Evolutionary conservation across 371 early-diverging fungal species (phyloP), one percentile per base, ranked within the genome.

Genomic region (Basidiobolus meristosporus): DNA sequence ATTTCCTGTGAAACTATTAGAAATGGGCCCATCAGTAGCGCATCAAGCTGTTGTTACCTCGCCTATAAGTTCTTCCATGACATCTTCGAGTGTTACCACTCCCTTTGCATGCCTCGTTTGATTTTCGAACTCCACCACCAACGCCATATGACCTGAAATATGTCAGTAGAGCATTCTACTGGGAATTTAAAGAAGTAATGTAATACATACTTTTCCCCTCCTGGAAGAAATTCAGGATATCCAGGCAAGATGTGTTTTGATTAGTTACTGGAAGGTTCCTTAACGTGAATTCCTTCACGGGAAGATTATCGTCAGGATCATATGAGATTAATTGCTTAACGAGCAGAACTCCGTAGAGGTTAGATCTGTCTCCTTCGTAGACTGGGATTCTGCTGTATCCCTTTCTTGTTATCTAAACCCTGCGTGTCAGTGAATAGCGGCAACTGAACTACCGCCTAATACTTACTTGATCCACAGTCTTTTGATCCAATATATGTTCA

Each of bases 41-140:
- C n/a, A n/a, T n/a, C n/a, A n/a, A n/a, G n/a, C n/a, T n/a, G n/a
- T n/a, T n/a, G n/a, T n/a, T n/a, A n/a, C n/a, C n/a, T n/a, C n/a
- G n/a, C n/a, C 82, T 53, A 95, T 77, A 16, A 93, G 59, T 57
- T 92, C 93, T 56, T 95, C 96, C 47, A 95, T 90, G 9, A 95
- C 87, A 52, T 95, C 96, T 50, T 95, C 96, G 19, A 92, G 57
- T 0, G 96, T 95, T 23, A 95, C 77, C 7, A 93, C 81, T 10
- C 96, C 96, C 10, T 91, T 48, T 6, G 78, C n/a, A 61, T 21
- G 57, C 60, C 20, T 53, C 51, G 30, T 56, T 51, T 39, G 63
- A 58, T 15, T 62, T 63, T 32, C 68, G 60, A 43, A 60, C 11
- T 65, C 63, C 0, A 77, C 73, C 12, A 79, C 77, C 21, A 81